These are phyloP conservation scores for Lecanicillium sp. DNA, from an alignment of 2,329 filamentous ascomycete genomes.

Conservation along the genomic window DNA sequence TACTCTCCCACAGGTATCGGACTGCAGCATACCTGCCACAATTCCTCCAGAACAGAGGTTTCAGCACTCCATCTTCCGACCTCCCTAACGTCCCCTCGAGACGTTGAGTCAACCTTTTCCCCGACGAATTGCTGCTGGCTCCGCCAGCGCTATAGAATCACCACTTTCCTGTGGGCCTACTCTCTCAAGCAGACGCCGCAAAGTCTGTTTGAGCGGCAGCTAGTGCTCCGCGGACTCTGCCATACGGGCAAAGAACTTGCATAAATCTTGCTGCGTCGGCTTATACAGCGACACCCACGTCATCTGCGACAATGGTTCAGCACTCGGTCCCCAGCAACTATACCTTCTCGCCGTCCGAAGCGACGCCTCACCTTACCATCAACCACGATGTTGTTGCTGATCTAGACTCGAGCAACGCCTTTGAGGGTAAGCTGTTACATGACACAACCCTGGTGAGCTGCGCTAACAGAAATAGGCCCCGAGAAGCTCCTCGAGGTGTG, in stretches of 20 bases:
- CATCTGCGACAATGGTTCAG: constrained; percentile 61
- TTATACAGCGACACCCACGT: constrained; percentile 17
- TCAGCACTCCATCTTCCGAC: constrained; percentile 74
- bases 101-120: constrained; percentile 44
- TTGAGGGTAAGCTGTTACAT: constrained; percentile 61
- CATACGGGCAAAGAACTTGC: constrained; percentile 27
- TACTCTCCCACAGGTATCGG: constrained; percentile 80
- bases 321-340: constrained; percentile 74
- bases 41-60: constrained; percentile 84
- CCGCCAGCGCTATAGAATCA: constrained; percentile 66
- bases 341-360: constrained; percentile 74
- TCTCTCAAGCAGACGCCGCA: constrained; percentile 92
- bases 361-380: constrained; percentile 87
- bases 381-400: constrained; percentile 91
- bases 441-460: background rate
- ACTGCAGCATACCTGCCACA: constrained; percentile 65
- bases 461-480: constrained; percentile 51
- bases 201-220: constrained; percentile 96
- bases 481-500: constrained; percentile 98
- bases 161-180: constrained; percentile 82
- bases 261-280: constrained; percentile 19
- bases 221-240: constrained; percentile 80
- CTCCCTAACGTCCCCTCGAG: constrained; percentile 81
- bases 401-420: constrained; percentile 91
- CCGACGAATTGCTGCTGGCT: constrained; percentile 67